Conservation (phyloP, 2,329 filamentous ascomycete species). For the Phoma sp. region DNA sequence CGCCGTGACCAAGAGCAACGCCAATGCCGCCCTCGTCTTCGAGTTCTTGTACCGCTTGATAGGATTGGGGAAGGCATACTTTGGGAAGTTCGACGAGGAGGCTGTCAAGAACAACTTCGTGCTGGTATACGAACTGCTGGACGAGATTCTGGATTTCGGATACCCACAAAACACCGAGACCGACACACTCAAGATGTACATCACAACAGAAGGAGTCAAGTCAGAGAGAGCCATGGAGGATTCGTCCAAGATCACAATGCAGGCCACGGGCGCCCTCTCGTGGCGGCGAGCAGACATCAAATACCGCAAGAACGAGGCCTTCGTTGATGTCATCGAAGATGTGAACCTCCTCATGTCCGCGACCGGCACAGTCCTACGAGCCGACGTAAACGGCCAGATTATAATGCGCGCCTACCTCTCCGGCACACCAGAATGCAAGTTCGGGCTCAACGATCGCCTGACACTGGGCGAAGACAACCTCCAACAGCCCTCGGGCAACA, state of each 20-base stretch:
- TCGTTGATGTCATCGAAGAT: constrained; percentile 98
- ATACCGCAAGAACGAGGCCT: constrained; percentile 99
- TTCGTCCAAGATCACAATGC: constrained; percentile 98
- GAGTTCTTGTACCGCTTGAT: constrained; percentile 96
- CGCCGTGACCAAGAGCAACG: constrained; percentile 97
- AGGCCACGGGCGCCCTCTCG: constrained; percentile 94
- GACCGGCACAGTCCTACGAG: constrained; percentile 89
- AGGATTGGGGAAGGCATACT: constrained; percentile 90
- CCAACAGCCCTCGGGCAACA: constrained; percentile 75
- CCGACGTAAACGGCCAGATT: constrained; percentile 96
- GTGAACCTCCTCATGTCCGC: constrained; percentile 99
- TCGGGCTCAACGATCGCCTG: constrained; percentile 93
- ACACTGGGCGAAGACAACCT: constrained; percentile 72
- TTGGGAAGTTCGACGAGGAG: constrained; percentile 99
- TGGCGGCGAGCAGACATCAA: constrained; percentile 98
- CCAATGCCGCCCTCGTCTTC: constrained; percentile 96
- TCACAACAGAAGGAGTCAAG: constrained; percentile 98
- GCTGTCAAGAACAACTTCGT: constrained; percentile 99
- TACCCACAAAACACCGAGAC: constrained; percentile 99
- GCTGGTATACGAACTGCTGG: constrained; percentile 93
- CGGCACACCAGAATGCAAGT: constrained; percentile 98
- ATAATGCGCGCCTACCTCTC: constrained; percentile 98
- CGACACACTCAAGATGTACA: constrained; percentile 99
- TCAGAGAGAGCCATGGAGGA: constrained; percentile 86
- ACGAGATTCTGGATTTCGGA: constrained; percentile 98